These are phyloP conservation scores for Deuterostichococcus epilithicus DNA, from an alignment of 139 green algal species.

Conservation along the genomic window DNA sequence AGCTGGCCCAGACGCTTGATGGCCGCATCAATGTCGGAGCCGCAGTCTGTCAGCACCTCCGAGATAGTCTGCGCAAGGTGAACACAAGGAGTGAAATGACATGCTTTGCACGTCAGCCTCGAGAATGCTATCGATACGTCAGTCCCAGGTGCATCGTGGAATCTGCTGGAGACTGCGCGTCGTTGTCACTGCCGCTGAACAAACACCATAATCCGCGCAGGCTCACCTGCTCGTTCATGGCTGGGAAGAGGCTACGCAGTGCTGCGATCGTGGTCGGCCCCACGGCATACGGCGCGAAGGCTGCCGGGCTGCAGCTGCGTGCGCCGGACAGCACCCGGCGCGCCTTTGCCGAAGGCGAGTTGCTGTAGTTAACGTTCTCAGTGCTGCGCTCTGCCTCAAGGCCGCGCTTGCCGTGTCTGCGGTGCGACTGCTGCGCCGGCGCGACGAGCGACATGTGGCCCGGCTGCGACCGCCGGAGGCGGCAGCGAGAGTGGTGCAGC, in stretches of 20 bases:
- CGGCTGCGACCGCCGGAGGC: too few relatives aligned
- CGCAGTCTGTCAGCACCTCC: conserved; percentile 60
- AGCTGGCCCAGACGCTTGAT: conserved; percentile 68
- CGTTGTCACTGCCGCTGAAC: neutral
- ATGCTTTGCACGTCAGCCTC: neutral
- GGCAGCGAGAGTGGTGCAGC: too few relatives aligned
- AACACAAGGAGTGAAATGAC: neutral
- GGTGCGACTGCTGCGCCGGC: neutral
- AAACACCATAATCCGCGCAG: neutral
- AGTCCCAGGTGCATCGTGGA: neutral
- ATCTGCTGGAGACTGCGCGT: neutral
- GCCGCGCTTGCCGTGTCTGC: neutral
- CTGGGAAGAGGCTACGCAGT: conserved; percentile 57
- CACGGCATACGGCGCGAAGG: conserved; percentile 14
- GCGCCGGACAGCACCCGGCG: neutral
- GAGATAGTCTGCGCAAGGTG: conserved; percentile 48
- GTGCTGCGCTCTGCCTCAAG: neutral
- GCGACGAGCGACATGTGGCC: neutral
- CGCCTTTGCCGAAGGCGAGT: neutral
- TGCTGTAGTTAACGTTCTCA: neutral
- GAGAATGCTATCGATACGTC: neutral
- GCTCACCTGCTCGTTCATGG: conserved; percentile 63
- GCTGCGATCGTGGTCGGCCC: conserved; percentile 35
- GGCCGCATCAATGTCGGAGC: conserved; percentile 73
- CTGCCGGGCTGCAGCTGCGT: too few relatives aligned